Evolutionary conservation across 139 green algal species (phyloP), one percentile per base, ranked within the genome.

Genomic region (Chlorella sp.): DNA sequence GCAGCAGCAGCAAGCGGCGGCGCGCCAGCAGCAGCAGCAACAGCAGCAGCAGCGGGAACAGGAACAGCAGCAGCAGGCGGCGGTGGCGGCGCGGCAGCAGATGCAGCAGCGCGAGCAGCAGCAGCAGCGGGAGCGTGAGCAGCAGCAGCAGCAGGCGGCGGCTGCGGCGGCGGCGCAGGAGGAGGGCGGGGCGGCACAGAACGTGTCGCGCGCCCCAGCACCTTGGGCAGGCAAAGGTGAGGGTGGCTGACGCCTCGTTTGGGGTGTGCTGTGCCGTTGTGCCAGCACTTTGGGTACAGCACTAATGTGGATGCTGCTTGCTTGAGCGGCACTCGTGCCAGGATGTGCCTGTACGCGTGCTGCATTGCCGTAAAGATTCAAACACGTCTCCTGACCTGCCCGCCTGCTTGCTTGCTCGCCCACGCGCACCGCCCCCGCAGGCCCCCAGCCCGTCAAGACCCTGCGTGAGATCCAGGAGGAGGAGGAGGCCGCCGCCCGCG

Each of bases 401-500:
- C n/a, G n/a, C n/a, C n/a, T 33, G 42, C 72, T 31, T 31, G 29
- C n/a, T n/a, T n/a, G n/a, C n/a, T n/a, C n/a, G n/a, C n/a, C n/a
- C n/a, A n/a, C 71, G 5, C 72, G 71, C 34, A 60, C 74, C 31
- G 33, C 32, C 14, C 22, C 63, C 5, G 63, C 63, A 50, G 63
- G 20, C 2, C 63, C 31, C 2, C 51, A 72, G n/a, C 67, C 34
- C 22, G 67, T 51, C 33, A 89, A 89, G 76, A 88, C 84, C 14
- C 85, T 96, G 34, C 35, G 76, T 0, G 86, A 95, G 49, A 94
- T 96, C 65, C 85, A 93, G 74, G 71, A 84, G 72, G 89, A 96
- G 79, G 91, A 96, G 78, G 88, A 84, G 24, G 74, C 66, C 33
- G 65, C 69, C 1, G 83, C 83, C 1, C 29, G 49, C 0, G 61